phyloP scores from a whole-genome alignment of 2,329 filamentous ascomycete genomes.

The Diaporthe longicolla region DNA sequence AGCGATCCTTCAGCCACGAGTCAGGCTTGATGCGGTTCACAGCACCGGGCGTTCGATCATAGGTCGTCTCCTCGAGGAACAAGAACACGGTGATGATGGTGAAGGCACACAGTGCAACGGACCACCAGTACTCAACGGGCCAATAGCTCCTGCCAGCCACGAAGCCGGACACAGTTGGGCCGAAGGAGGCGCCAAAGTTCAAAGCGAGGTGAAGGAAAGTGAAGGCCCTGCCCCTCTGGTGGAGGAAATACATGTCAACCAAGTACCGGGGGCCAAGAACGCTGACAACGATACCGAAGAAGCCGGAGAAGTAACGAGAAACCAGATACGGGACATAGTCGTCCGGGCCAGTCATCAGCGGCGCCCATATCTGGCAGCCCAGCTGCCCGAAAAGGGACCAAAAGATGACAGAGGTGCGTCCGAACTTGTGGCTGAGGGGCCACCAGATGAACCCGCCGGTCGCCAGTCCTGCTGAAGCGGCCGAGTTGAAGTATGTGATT shows the following conservation, averaged over 20 bases:
- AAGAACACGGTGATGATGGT: conserved; percentile 53
- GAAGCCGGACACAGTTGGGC: conserved; percentile 57
- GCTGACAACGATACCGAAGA: conserved; percentile 56
- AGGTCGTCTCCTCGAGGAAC: conserved; percentile 58
- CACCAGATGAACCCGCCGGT: conserved; percentile 56
- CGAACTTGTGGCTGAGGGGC: conserved; percentile 53
- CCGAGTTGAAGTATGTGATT: conserved; percentile 53
- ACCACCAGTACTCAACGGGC: conserved; percentile 60
- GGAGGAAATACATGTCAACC: conserved; percentile 59
- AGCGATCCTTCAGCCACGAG: conserved; percentile 47
- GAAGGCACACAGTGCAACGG: conserved; percentile 53
- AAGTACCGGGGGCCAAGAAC: conserved; percentile 57
- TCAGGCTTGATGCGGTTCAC: conserved; percentile 43
- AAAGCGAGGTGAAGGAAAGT: conserved; percentile 53
- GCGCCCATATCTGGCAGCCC: conserved; percentile 55
- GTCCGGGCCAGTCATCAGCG: conserved; percentile 52
- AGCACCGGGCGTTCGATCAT: conserved; percentile 47
- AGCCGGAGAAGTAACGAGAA: conserved; percentile 56
- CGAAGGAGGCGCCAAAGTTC: conserved; percentile 54
- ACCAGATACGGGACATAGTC: conserved; percentile 55
- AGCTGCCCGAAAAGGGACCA: conserved; percentile 55
- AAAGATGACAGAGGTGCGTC: conserved; percentile 56
- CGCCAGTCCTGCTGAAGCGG: conserved; percentile 56
- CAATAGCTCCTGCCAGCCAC: conserved; percentile 54
- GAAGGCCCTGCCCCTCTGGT: conserved; percentile 58